Conservation (phyloP, 495 filamentous ascomycete genomes). For the Penicillium verhagenii region DNA sequence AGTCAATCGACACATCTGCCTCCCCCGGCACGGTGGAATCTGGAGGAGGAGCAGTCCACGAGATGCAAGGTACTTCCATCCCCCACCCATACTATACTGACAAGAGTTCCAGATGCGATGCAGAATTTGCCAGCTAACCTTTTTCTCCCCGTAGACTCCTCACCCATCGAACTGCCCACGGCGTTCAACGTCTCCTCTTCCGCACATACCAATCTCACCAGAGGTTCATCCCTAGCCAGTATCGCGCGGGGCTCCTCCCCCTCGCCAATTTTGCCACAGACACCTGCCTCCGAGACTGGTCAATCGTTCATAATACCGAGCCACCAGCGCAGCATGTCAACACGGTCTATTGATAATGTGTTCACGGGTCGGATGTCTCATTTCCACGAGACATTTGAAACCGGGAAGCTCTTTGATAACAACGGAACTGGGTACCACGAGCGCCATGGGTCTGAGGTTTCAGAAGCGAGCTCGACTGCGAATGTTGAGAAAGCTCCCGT, state of each 20-base stretch:
- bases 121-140: no score
- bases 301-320: background rate
- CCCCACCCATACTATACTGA: background rate
- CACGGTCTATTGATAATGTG: slow-evolving; percentile 21
- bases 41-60: slow-evolving; percentile 20
- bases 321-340: slow-evolving; percentile 9
- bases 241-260: background rate
- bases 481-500: slow-evolving; percentile 1
- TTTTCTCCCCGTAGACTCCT: slow-evolving; percentile 16
- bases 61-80: slow-evolving; percentile 20
- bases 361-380: slow-evolving; percentile 8
- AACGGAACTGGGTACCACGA: background rate
- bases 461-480: slow-evolving; percentile 9
- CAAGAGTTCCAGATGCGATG: no score
- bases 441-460: slow-evolving; percentile 18
- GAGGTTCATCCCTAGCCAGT: background rate
- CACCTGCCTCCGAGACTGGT: slow-evolving; percentile 4
- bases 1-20: slow-evolving; percentile 23
- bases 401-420: no score
- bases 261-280: slow-evolving; percentile 8
- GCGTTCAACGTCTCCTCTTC: slow-evolving; percentile 8
- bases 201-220: background rate
- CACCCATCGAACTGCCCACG: slow-evolving; percentile 19
- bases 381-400: slow-evolving; percentile 15
- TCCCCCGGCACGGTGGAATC: slow-evolving; percentile 22